Base-by-base conservation (phyloP, 2,329 filamentous ascomycete genomes). In the Fulvia fulva region DNA sequence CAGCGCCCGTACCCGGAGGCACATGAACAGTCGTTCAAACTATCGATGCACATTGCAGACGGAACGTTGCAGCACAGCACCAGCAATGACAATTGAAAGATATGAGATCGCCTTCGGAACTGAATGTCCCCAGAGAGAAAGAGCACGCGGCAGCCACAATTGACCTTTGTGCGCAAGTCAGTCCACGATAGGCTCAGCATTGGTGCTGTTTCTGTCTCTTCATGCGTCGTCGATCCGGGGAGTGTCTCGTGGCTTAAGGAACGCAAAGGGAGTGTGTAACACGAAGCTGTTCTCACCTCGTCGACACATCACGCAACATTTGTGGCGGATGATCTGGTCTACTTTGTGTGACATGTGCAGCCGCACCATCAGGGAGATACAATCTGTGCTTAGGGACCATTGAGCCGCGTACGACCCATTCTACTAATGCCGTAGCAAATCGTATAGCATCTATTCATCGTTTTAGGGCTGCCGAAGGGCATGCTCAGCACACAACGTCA, bases 151-250 rank as follows among this genome's bases (percentile, higher is more conserved):
- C 25, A 26, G 47, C 47, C 47, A 51, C 49, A 32, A 30, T 34
- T 32, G 26, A n/a, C n/a, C 30, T 28, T 30, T 37, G 28, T 22
- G 21, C 6, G 26, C 23, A 22, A n/a, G 16, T 21, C n/a, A 51
- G 11, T 37, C 26, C 26, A 22, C 28, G 26, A 51, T 51, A 14
- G 49, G 49, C 37, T 34, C 5, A 22, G 6, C 28, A 16, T 51
- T 19, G 49, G 12, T 51, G 23, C 19, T 3, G n/a, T 37, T 51
- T 51, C 49, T 34, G 28, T 37, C 22, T 51, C 49, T 51, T 37
- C 49, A 51, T 51, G 49, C 49, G 30, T 51, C 28, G 49, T 51
- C 49, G 28, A 51, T 51, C 49, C 14, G 37, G 37, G 34, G 34
- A 37, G 34, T 14, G 16, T 37, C 34, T 37, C 34, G 37, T 41